Base-by-base conservation (phyloP, 176 grass and related monocot species). In the Musa troglodytarum region DNA sequence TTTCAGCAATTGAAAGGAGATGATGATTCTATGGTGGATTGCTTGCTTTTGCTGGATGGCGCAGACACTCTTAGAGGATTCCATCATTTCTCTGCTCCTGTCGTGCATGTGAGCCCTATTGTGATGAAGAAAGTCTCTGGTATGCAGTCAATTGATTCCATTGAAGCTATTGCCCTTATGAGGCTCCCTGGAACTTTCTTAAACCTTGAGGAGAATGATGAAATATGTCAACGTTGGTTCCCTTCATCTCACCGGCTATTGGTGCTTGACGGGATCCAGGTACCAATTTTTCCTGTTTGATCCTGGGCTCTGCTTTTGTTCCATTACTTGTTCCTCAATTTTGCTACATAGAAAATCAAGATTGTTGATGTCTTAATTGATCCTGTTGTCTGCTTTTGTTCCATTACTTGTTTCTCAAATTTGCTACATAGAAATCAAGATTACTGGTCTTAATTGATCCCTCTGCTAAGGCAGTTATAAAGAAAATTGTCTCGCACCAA, bases 211-310 rank as follows among this genome's bases (percentile, higher is more conserved):
- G 57, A 71, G 49, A 65, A 53, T 34, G 81, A 65, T 28, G 72
- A 64, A 69, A 65, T 53, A 23, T 49, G 87, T 82, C 61, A 79
- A 54, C 85, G 56, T 3, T 43, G 82, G 70, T 86, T 91, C 74
- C 65, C 67, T 80, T 82, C 75, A 74, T 88, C 83, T 59, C 76
- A 85, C 20, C 87, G 94, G 74, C 59, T 97, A 23, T 83, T 97
- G 73, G 88, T 93, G 77, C 94, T 97, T 54, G 94, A 93, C 80
- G 94, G 90, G 62, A 91, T 97, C 85, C 94, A 97, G 90, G 90
- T 97, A 79, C 76, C 25, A 61, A n/a, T 59, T 23, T 76, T 28
- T 29, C 25, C 16, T 63, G 8, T 56, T 11, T 6, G 55, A 2
- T 53, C 1, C 22, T 4, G 11, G n/a, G 50, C 12, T 67, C 50